Conservation (phyloP, 2,329 filamentous ascomycete species). For the Talaromyces sp. region DNA sequence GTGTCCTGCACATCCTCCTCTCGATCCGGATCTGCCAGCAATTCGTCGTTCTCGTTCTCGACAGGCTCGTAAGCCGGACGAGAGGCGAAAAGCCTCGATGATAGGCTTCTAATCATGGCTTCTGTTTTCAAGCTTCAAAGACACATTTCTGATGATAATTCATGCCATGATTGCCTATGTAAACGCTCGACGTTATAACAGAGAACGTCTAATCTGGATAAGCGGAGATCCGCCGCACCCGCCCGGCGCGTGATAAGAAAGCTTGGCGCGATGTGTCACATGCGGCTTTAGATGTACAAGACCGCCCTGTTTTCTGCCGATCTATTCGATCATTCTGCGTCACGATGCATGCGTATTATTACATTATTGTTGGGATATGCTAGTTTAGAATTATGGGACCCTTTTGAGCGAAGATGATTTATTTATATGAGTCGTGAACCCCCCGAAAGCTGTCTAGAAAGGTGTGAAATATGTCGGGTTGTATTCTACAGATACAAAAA, state of each 20-base stretch:
- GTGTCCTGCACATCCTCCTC: slow-evolving; percentile 7
- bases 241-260: background rate
- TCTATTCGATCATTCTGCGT: background rate
- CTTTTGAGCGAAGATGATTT: slow-evolving; percentile 5
- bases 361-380: background rate
- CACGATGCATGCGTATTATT: background rate
- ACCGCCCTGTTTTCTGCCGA: background rate
- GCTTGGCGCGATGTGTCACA: background rate
- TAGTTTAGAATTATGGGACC: background rate
- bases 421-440: background rate
- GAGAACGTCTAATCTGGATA: background rate
- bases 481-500: background rate
- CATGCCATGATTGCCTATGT: background rate
- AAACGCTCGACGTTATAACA: background rate
- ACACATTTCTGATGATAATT: background rate
- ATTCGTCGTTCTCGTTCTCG: slow-evolving; percentile 16
- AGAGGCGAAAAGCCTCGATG: slow-evolving; percentile 10
- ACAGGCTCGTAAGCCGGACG: slow-evolving; percentile 22
- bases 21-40: slow-evolving; percentile 2
- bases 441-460: background rate
- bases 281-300: background rate
- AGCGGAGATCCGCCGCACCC: background rate
- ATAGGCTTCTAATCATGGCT: slow-evolving; percentile 2
- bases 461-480: background rate
- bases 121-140: background rate